Percentiles rank a stretch among this genome's conserved stretches.
These are phyloP conservation scores for Triglochin maritima DNA, from an alignment of 106 monocot genomes.

Conservation along the genomic window DNA sequence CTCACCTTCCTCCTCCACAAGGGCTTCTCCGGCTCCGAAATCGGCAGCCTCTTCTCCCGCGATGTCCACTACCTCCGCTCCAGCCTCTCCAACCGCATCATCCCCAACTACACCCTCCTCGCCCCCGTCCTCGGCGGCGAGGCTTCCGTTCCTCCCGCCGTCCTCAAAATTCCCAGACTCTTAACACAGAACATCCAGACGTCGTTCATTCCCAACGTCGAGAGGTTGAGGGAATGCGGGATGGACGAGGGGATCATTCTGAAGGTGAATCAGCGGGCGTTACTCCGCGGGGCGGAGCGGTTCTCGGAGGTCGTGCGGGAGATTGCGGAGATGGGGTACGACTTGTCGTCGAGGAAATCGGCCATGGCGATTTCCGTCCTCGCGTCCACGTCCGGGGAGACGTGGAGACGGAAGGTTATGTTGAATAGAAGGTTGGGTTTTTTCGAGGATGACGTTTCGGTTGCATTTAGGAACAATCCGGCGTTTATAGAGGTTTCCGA, in stretches of 20 bases:
- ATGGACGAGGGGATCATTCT: not conserved
- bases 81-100: not conserved
- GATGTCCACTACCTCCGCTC: not conserved
- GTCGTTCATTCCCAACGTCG: constrained; percentile 1
- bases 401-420: not conserved
- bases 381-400: not conserved
- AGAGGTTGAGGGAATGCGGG: constrained; percentile 1
- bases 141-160: not conserved
- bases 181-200: not conserved
- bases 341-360: not conserved
- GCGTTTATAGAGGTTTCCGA: not conserved
- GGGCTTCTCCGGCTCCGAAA: not conserved
- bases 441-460: not conserved
- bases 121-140: not conserved
- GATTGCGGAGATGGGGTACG: constrained; percentile 1
- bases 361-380: not conserved
- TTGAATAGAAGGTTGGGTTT: not conserved
- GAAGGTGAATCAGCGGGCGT: too few species aligned
- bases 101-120: constrained; percentile 2
- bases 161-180: not conserved
- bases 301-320: not conserved
- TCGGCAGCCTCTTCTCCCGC: not conserved
- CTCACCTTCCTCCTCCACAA: not conserved
- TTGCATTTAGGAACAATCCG: not conserved
- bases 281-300: not conserved